phyloP scores from a whole-genome alignment of 2,329 filamentous ascomycete species.

The Paracoccidioides brasiliensis region DNA sequence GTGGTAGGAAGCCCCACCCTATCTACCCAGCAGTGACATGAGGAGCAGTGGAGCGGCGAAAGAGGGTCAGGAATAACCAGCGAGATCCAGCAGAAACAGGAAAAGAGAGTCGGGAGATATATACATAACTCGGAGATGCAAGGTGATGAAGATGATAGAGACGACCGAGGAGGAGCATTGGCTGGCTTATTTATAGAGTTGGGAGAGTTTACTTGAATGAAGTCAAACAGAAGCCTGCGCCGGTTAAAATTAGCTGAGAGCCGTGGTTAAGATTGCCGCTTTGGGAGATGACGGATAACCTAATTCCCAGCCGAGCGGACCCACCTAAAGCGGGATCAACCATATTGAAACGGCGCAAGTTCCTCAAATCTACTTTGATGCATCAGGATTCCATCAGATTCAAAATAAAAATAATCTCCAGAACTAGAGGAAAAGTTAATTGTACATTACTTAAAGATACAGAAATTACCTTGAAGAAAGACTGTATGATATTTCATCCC shows the following conservation, averaged over 20 bases:
- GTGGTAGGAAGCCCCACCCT: too few species aligned
- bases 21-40: background rate
- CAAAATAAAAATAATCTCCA: too few species aligned
- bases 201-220: background rate
- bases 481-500: too few species aligned
- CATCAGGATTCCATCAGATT: too few species aligned
- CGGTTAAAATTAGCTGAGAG: background rate
- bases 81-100: constrained; percentile 1
- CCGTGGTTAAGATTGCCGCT: background rate
- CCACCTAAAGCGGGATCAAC: too few species aligned
- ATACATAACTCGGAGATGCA: background rate
- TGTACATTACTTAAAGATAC: too few species aligned
- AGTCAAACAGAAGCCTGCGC: background rate
- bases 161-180: background rate
- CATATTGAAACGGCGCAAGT: too few species aligned
- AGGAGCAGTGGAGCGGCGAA: background rate
- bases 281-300: background rate
- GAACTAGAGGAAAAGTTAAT: too few species aligned
- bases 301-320: too few species aligned
- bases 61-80: background rate
- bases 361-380: too few species aligned
- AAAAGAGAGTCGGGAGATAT: constrained; percentile 1
- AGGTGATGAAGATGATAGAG: background rate
- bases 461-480: too few species aligned
- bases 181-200: background rate